Percentiles rank a stretch among this genome's conserved stretches.
These are phyloP conservation scores for Alloascoidea africana DNA, from an alignment of 805 yeast species.

Conservation along the genomic window DNA sequence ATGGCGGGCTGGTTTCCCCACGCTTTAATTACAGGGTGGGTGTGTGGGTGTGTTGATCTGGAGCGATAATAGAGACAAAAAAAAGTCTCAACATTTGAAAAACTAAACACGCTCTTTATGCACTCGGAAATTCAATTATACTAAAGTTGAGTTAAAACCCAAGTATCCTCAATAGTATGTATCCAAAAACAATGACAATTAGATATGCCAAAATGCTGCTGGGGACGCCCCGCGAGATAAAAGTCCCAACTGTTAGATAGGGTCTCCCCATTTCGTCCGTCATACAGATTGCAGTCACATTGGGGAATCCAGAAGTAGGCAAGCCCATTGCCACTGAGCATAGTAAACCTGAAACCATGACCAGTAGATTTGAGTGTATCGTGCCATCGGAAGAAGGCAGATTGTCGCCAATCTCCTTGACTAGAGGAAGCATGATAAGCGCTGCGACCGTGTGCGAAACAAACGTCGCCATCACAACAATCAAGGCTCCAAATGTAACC, in stretches of 20 bases:
- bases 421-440: constrained; percentile 77
- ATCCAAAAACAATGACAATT: constrained; percentile 70
- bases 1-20: too few relatives aligned
- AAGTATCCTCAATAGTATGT: constrained; percentile 44
- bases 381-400: constrained; percentile 31
- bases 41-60: too few relatives aligned
- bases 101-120: too few relatives aligned
- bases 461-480: constrained; percentile 79
- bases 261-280: constrained; percentile 87
- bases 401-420: constrained; percentile 74
- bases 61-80: not conserved
- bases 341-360: constrained; percentile 46
- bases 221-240: constrained; percentile 85
- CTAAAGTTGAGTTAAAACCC: constrained; percentile 28
- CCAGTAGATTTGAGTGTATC: constrained; percentile 76
- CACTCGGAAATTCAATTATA: constrained; percentile 2
- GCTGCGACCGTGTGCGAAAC: constrained; percentile 97
- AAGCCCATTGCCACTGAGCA: constrained; percentile 96
- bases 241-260: constrained; percentile 72
- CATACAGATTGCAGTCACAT: constrained; percentile 92
- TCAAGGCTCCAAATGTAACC: constrained; percentile 66
- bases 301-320: constrained; percentile 96
- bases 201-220: constrained; percentile 62
- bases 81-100: too few relatives aligned
- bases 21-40: too few relatives aligned